These are phyloP conservation scores for Rubroshorea leprosula DNA, from an alignment of 345 rosid genomes.

Conservation along the genomic window DNA sequence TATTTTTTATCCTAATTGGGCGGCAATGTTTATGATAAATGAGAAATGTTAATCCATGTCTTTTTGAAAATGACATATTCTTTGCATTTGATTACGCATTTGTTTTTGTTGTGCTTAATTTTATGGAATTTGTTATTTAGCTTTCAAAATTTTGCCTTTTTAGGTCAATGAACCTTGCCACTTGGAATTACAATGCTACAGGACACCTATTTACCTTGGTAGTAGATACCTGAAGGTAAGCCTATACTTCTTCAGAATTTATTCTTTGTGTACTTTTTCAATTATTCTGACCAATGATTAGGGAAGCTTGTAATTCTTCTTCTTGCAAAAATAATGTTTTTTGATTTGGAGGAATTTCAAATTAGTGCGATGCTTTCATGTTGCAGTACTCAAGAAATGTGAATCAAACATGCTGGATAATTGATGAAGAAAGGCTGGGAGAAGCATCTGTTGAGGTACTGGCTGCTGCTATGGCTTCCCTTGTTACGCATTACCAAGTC, in stretches of 20 bases:
- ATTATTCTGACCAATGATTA: neutral
- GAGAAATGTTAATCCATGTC: neutral
- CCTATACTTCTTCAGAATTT: constrained; percentile 8
- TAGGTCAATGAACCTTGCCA: constrained; percentile 69
- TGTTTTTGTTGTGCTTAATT: neutral
- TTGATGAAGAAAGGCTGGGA: constrained; percentile 94
- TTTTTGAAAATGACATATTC: constrained; percentile 4
- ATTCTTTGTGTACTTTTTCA: neutral
- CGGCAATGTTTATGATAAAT: too few species aligned
- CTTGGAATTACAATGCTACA: constrained; percentile 52
- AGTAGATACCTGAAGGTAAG: constrained; percentile 91
- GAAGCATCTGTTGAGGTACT: constrained; percentile 91
- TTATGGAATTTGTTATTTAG: too few species aligned
- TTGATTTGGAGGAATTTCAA: neutral
- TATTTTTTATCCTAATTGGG: too few species aligned
- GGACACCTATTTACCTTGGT: constrained; percentile 66
- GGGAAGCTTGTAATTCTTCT: neutral
- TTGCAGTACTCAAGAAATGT: constrained; percentile 90
- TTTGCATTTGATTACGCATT: neutral
- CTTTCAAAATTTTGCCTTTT: constrained; percentile 2
- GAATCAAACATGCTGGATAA: constrained; percentile 93
- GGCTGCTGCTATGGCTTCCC: constrained; percentile 1
- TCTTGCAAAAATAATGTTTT: neutral
- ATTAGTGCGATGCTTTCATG: constrained; percentile 3
- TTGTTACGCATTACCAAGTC: neutral